Percentiles rank a stretch among this genome's conserved stretches.
Evolutionary conservation across 805 yeast genomes (phyloP).

Genomic region (Candida insectorum): DNA sequence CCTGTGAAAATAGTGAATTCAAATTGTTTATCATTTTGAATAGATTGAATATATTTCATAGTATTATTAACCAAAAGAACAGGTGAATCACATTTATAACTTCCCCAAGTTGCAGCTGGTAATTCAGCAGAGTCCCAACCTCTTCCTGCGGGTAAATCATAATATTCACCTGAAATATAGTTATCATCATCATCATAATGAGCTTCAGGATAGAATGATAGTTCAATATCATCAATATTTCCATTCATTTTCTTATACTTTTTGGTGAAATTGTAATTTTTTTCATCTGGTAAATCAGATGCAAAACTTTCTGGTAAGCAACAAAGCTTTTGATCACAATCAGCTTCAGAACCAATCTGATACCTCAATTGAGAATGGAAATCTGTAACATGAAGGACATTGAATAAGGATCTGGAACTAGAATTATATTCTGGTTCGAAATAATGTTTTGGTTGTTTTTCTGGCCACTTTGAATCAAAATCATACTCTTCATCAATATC

Average conservation of each 20-base stretch:
- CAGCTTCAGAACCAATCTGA: constrained; percentile 53
- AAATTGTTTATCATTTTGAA: constrained; percentile 32
- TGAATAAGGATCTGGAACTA: constrained; percentile 36
- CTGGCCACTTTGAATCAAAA: constrained; percentile 35
- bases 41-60: constrained; percentile 26
- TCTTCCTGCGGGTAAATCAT: constrained; percentile 24
- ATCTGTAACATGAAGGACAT: constrained; percentile 65
- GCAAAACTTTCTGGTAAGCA: constrained; percentile 53
- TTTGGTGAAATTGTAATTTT: constrained; percentile 27
- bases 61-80: constrained; percentile 58
- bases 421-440: constrained; percentile 24
- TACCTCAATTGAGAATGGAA: constrained; percentile 60
- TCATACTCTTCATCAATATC: constrained; percentile 32
- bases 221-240: constrained; percentile 2
- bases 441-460: constrained; percentile 20
- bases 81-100: constrained; percentile 66
- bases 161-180: constrained; percentile 29
- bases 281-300: constrained; percentile 17
- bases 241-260: constrained; percentile 16
- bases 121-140: constrained; percentile 17
- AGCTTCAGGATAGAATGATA: constrained; percentile 22
- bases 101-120: constrained; percentile 63
- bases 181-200: constrained; percentile 22
- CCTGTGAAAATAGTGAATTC: constrained; percentile 71
- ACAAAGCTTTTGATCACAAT: constrained; percentile 56